Base-by-base conservation (phyloP, 2,329 filamentous ascomycete species). In the Pseudofabraea citricarpa region DNA sequence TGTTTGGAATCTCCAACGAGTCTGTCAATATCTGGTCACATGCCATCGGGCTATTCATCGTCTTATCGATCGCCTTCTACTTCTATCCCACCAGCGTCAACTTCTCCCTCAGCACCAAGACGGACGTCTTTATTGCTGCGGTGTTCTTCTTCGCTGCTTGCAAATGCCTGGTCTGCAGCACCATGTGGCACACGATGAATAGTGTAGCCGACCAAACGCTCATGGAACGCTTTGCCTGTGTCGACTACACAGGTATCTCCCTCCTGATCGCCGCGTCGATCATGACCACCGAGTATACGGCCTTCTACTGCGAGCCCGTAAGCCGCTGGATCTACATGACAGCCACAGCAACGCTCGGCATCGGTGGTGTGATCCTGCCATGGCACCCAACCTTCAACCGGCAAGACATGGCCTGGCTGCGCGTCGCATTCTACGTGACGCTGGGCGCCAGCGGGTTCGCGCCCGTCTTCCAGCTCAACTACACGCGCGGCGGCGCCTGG, bases 181-280 rank as follows among this genome's bases (percentile, higher is more conserved):
- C 85, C 51, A 82, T 97, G 60, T 98, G 93, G 93, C 93, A 98
- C 70, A 96, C 93, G 20, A 97, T 98, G 90, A 95, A 91, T 70
- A 89, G 88, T 56, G 94, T 97, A 43, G 90, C 91, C 15, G 87
- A 95, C 54, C 83, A 95, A 58, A 80, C 82, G 16, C 79, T 95
- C 32, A 85, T 98, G 68, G 93, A 95, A 62, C 85, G 90, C 49
- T 97, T 98, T 59, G 93, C 93, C 15, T 98, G 93, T 64, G 90
- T 98, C 46, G 93, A 98, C 65, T 98, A 98, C 68, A 97, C 93
- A 0, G 93, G 93, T 43, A 98, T 98, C 54, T 95, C 90, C 1
- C 73, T 98, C 40, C 78, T 98, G 20, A 93, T 98, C 41, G 89
- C 93, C 2, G 90, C 93, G 8, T 95, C 88, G 44, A 98, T 98